Evolutionary conservation across 805 yeast species (phyloP), one percentile per base, ranked within the genome.

Genomic region (Myxozyma udenii): DNA sequence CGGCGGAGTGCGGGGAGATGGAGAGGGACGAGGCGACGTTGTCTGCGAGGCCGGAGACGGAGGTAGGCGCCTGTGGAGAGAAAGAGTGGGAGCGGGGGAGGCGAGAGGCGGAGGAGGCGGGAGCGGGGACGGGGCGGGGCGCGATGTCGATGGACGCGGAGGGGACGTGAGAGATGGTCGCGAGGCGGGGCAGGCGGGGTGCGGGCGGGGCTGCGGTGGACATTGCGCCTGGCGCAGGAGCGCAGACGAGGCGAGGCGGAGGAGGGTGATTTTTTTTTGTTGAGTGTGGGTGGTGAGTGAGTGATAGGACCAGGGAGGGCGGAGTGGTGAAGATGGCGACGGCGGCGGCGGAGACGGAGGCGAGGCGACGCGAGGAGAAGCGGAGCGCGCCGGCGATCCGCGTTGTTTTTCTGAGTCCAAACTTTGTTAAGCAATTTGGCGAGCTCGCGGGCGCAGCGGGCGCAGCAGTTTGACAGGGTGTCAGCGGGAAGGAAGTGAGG

Each of bases 1-100:
- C 36, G 28, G 45, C 49, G 7, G 58, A 49, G 2, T 28, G 50
- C 12, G 58, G 58, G n/a, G 58, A 53, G 5, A 50, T 36, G 41
- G 52, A 43, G 28, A 43, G 38, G 33, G 12, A 9, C 41, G 41
- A 16, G 19, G 52, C 23, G n/a, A 50, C 12, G 19, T 26, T n/a
- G 28, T 50, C 58, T n/a, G 44, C 41, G n/a, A 50, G 49, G 12
- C 51, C 57, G 18, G 57, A 53, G 19, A 46, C 55, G 19, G 54
- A 51, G 4, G 54, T 51, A 3, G 58, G 52, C n/a, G 52, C 46
- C 43, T 46, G 49, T 25, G 32, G 55, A 22, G 58, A 54, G 12
- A 16, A 22, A 11, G 26, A 9, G 35, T 12, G 41, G 3, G 41
- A 22, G 18, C 23, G 23, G 21, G 41, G 24, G 41, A 19, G n/a